These are phyloP conservation scores for Cladophialophora chaetospira DNA, from an alignment of 2,329 filamentous ascomycete genomes.

Conservation along the genomic window DNA sequence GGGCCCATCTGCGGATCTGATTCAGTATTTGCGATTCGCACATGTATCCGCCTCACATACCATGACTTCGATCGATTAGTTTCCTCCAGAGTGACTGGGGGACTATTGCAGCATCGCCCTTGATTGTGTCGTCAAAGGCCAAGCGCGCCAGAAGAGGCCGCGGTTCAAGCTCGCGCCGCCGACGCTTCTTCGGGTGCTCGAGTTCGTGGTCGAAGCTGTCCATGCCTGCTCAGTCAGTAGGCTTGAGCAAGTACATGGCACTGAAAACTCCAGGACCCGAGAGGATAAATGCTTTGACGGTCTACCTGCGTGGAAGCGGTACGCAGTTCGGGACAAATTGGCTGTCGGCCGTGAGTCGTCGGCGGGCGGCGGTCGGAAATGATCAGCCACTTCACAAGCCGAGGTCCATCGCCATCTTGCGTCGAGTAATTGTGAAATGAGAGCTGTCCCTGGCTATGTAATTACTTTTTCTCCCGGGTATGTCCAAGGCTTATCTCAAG, in stretches of 20 bases:
- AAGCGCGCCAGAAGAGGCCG: conserved; percentile 73
- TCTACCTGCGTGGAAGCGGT: too few relatives aligned
- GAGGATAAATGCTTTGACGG: too few relatives aligned
- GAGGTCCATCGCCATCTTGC: conserved; percentile 4
- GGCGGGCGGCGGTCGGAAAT: not conserved
- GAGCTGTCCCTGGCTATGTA: not conserved
- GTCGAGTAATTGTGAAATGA: not conserved
- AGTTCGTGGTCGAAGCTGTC: conserved; percentile 45
- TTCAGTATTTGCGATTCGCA: conserved; percentile 16
- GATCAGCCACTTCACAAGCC: conserved; percentile 8
- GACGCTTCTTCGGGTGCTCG: conserved; percentile 54
- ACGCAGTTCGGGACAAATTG: conserved; percentile 7
- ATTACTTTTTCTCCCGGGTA: too few relatives aligned
- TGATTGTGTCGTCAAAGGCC: conserved; percentile 80
- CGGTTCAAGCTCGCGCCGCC: conserved; percentile 49
- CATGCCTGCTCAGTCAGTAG: conserved; percentile 39
- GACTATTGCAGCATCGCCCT: conserved; percentile 80
- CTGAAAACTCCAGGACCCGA: not conserved
- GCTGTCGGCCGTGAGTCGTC: not conserved
- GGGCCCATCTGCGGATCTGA: conserved; percentile 4
- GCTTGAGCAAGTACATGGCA: conserved; percentile 8
- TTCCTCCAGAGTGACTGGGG: conserved; percentile 84
- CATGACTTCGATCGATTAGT: conserved; percentile 56
- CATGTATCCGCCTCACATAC: conserved; percentile 38
- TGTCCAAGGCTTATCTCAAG: not conserved